Evolutionary conservation across 345 rosid genomes (phyloP).

Genomic region (Lepidium aucheri): DNA sequence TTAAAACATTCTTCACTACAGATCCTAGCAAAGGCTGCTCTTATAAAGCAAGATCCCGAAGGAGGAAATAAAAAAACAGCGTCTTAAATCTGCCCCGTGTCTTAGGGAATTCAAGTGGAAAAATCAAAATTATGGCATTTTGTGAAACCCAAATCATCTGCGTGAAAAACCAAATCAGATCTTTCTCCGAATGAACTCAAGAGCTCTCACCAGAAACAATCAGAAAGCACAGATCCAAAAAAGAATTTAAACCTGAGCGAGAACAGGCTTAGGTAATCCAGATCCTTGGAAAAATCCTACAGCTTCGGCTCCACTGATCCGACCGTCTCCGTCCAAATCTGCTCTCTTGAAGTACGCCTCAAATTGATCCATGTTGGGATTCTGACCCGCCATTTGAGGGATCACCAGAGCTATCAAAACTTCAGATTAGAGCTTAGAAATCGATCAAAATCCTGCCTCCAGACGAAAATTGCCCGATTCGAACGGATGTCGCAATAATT

Average conservation of each 20-base stretch:
- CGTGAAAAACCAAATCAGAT: slow-evolving; percentile 19
- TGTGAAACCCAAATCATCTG: neutral
- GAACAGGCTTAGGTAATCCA: slow-evolving; percentile 74
- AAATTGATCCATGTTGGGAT: slow-evolving; percentile 62
- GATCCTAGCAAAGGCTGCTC: slow-evolving; percentile 12
- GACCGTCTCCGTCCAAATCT: slow-evolving; percentile 93
- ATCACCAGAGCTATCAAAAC: slow-evolving; percentile 12
- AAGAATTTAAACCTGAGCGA: slow-evolving; percentile 58
- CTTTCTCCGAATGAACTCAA: neutral
- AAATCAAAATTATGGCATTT: neutral
- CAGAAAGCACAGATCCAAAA: slow-evolving; percentile 13
- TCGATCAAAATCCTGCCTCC: slow-evolving; percentile 21
- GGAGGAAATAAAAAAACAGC: neutral
- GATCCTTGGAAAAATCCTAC: slow-evolving; percentile 87
- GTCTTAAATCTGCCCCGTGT: neutral
- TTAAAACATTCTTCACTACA: neutral
- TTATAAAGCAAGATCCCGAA: neutral
- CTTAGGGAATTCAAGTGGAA: neutral
- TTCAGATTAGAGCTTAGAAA: slow-evolving; percentile 9
- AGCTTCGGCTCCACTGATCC: slow-evolving; percentile 92
- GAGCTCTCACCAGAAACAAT: neutral
- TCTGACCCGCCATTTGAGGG: slow-evolving; percentile 41
- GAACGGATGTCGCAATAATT: neutral
- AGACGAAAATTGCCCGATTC: slow-evolving; percentile 13
- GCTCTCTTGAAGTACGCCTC: slow-evolving; percentile 81